Conservation (phyloP, 2,329 filamentous ascomycete species). For the Fusarium zealandicum region DNA sequence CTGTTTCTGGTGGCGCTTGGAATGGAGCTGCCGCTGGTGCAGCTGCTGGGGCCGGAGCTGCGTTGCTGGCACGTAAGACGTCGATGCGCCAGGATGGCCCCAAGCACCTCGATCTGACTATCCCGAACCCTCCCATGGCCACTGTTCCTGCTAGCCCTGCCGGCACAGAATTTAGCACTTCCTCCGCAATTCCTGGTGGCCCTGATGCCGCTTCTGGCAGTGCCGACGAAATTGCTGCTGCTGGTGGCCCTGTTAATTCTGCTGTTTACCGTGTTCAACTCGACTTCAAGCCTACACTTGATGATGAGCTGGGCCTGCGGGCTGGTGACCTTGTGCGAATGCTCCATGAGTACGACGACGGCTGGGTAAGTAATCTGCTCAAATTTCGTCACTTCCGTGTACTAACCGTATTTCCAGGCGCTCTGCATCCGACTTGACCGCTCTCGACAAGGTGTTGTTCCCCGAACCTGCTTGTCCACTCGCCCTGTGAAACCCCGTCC, state of each 20-base stretch:
- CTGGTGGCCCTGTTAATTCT: constrained; percentile 64
- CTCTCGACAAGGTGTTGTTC: constrained; percentile 90
- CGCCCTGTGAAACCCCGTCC: constrained; percentile 87
- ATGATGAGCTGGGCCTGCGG: constrained; percentile 85
- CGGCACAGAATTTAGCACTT: constrained; percentile 68
- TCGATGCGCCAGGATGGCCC: constrained; percentile 63
- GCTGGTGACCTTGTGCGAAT: constrained; percentile 86
- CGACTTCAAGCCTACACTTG: constrained; percentile 91
- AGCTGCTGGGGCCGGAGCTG: constrained; percentile 50
- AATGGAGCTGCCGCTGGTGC: constrained; percentile 38
- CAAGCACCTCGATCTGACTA: constrained; percentile 62
- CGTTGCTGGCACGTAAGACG: constrained; percentile 58
- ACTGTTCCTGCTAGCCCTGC: constrained; percentile 64
- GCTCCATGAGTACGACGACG: constrained; percentile 96
- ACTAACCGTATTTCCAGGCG: constrained; percentile 63
- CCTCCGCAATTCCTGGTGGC: constrained; percentile 59
- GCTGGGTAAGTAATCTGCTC: constrained; percentile 75
- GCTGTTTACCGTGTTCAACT: constrained; percentile 91
- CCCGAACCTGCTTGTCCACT: constrained; percentile 90
- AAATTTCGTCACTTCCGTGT: neutral
- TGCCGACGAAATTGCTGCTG: constrained; percentile 67
- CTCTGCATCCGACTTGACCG: constrained; percentile 91
- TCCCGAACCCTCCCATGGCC: constrained; percentile 46
- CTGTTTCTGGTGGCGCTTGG: constrained; percentile 39
- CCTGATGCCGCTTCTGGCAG: constrained; percentile 53